phyloP scores from a whole-genome alignment of 331 rosid species.

The Ulmus americana region DNA sequence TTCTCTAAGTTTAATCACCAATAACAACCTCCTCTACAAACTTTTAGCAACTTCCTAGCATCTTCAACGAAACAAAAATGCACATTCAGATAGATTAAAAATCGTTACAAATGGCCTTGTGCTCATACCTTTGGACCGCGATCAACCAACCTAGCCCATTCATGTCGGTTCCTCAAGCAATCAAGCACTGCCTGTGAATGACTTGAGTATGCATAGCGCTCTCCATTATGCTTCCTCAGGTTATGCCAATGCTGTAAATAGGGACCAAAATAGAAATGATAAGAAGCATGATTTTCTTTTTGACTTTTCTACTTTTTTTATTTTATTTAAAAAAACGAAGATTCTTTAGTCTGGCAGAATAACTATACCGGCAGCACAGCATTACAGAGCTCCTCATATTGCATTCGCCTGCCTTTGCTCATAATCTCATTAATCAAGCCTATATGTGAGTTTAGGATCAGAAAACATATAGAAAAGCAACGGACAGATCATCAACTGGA shows the following conservation, averaged over 20 bases:
- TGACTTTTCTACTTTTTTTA: no score
- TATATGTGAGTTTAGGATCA: slow-evolving; percentile 31
- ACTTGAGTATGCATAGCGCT: slow-evolving; percentile 94
- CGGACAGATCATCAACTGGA: background rate
- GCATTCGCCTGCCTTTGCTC: slow-evolving; percentile 91
- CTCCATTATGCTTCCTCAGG: slow-evolving; percentile 97
- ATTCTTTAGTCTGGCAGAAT: slow-evolving; percentile 5
- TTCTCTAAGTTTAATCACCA: no score
- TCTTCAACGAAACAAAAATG: background rate
- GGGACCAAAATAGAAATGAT: slow-evolving; percentile 19
- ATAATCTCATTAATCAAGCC: slow-evolving; percentile 93
- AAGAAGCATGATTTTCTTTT: background rate
- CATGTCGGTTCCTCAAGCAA: slow-evolving; percentile 86
- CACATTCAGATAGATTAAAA: background rate
- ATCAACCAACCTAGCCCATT: slow-evolving; percentile 95
- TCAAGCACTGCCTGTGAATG: slow-evolving; percentile 98
- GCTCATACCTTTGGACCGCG: slow-evolving; percentile 91
- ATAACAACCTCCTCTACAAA: no score
- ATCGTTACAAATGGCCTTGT: slow-evolving; percentile 10
- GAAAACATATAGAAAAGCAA: slow-evolving; percentile 9
- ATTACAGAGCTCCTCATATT: slow-evolving; percentile 87
- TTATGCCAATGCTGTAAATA: slow-evolving; percentile 83
- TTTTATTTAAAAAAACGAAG: no score
- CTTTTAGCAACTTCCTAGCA: background rate
- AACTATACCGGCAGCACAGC: slow-evolving; percentile 82